Evolutionary conservation across 192 early-diverging fungal genomes (phyloP), one percentile per base, ranked within the genome.

Genomic region (Chytriomyces sp.): DNA sequence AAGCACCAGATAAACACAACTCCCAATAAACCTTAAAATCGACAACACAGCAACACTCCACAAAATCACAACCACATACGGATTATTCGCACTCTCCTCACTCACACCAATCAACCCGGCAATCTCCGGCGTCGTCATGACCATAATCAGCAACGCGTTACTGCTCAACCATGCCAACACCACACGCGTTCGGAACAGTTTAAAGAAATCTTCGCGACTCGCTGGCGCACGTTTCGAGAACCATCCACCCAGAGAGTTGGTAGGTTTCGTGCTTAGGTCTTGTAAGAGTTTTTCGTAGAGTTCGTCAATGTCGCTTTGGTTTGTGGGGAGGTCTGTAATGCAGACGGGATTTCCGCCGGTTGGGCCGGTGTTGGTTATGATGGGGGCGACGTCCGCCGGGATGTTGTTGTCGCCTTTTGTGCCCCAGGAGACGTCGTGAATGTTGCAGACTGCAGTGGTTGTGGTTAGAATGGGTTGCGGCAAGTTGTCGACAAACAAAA

Each of bases 31-130:
- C 62, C 95, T 85, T 61, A 94, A 81, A 0, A 89, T 82, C n/a
- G 89, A 81, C 75, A 97, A 80, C 0, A 78, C 89, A 3, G 92
- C 89, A 10, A 96, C 93, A 43, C 86, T 87, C 93, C 93, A 97
- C 26, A 78, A 72, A 53, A 78, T 78, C n/a, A 78, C 45, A 60
- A 62, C 48, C n/a, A 78, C 61, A 63, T 78, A 78, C 5, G 69
- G 57, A 64, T 78, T 78, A 53, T 78, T 53, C 16, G 13, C 20
- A 61, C 48, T 57, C 35, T 70, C 44, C 44, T 13, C 23, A 45
- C 50, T 49, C 13, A 75, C 35, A 13, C 72, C 63, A 18, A 83
- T 24, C 24, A 64, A 64, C 5, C 44, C 11, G 5, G 76, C 53
- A 45, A 80, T 69, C 46, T 77, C 49, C 8, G 64, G 73, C 47